Percentiles rank a stretch among this genome's conserved stretches.
phyloP scores from a whole-genome alignment of 148 eudicot genomes.

The Vaccinium macrocarpon region DNA sequence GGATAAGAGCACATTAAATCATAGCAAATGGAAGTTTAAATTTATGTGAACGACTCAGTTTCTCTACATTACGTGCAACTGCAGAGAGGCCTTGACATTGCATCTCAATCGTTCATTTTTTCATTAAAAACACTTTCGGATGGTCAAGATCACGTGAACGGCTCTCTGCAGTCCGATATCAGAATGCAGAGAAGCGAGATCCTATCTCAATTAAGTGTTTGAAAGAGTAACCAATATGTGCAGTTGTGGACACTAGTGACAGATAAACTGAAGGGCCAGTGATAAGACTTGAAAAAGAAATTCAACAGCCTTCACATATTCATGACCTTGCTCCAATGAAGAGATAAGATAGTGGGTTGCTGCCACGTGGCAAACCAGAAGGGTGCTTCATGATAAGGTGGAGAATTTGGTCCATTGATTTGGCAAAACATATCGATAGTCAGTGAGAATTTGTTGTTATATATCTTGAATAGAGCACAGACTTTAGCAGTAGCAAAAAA shows the following conservation, averaged over 20 bases:
- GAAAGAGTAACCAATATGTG: not conserved
- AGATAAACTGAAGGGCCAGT: not conserved
- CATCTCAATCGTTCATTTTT: no score
- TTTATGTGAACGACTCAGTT: not conserved
- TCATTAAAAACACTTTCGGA: no score
- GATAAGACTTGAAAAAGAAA: not conserved
- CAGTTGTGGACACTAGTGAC: not conserved
- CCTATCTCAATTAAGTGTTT: not conserved
- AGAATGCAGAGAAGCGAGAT: no score
- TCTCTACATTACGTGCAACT: no score
- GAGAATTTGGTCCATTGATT: slow-evolving; percentile 23
- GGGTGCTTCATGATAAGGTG: slow-evolving; percentile 18
- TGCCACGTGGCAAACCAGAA: slow-evolving; percentile 18
- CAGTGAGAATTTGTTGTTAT: slow-evolving; percentile 4
- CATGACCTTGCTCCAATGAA: not conserved
- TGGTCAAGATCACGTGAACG: no score
- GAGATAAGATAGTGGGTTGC: slow-evolving; percentile 20
- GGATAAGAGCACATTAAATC: not conserved
- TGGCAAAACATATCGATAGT: not conserved
- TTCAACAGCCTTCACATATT: slow-evolving; percentile 8
- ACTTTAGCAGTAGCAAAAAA: not conserved
- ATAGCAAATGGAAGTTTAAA: not conserved
- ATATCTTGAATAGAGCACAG: slow-evolving; percentile 3
- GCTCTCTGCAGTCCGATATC: no score
- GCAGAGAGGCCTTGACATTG: no score